phyloP scores from a whole-genome alignment of 2,329 filamentous ascomycete genomes.

The Fusarium nelsonii region DNA sequence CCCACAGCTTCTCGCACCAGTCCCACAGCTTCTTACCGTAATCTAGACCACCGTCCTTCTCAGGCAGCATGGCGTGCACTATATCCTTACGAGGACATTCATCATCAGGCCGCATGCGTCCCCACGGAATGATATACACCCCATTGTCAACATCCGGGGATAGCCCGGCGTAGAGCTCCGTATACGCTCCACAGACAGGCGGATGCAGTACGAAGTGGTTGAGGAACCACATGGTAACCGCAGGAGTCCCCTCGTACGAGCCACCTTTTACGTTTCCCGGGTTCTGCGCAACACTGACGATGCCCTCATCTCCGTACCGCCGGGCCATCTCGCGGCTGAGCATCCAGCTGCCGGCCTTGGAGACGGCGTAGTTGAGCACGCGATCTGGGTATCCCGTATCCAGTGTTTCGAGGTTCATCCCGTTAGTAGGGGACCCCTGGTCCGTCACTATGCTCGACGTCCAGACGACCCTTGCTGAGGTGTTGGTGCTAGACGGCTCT shows the following conservation, averaged over 20 bases:
- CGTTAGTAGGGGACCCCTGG: slow-evolving; percentile 42
- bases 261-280: slow-evolving; percentile 53
- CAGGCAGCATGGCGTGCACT: slow-evolving; percentile 44
- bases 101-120: slow-evolving; percentile 40
- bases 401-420: slow-evolving; percentile 48
- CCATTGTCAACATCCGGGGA: slow-evolving; percentile 54
- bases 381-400: slow-evolving; percentile 41
- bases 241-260: slow-evolving; percentile 35
- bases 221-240: slow-evolving; percentile 40
- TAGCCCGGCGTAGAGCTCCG: slow-evolving; percentile 56
- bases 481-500: slow-evolving; percentile 25
- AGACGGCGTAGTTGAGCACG: slow-evolving; percentile 49
- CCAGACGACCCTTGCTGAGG: slow-evolving; percentile 50
- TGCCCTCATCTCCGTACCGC: slow-evolving; percentile 40
- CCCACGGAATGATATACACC: slow-evolving; percentile 50
- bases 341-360: slow-evolving; percentile 54
- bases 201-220: slow-evolving; percentile 46
- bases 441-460: slow-evolving; percentile 50
- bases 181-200: slow-evolving; percentile 55
- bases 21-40: slow-evolving; percentile 47
- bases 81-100: slow-evolving; percentile 46
- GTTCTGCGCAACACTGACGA: slow-evolving; percentile 51
- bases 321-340: slow-evolving; percentile 50
- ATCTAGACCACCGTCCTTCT: slow-evolving; percentile 47
- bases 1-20: slow-evolving; percentile 45